Base-by-base conservation (phyloP, 148 eudicot genomes). In the Oxyria digyna region DNA sequence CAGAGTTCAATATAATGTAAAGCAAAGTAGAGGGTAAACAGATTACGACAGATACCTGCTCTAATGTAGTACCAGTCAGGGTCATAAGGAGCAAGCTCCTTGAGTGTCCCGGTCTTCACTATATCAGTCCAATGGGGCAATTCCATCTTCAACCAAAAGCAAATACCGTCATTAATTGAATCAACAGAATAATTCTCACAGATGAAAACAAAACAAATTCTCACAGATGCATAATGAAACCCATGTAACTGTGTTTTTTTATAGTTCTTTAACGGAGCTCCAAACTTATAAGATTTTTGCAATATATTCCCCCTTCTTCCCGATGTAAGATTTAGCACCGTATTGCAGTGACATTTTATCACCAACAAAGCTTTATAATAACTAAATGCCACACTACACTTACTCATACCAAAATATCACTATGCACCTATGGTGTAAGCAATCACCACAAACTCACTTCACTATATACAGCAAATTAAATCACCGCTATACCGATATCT, bases 121-220 rank as follows among this genome's bases (percentile, higher is more conserved):
- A 85, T 85, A 35, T 85, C 89, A 11, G 87, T 83, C 89, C 89
- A 85, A 23, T 74, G 78, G 7, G 89, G 89, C 37, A 85, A 84
- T 80, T 85, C 89, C 74, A 88, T 82, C 94, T 88, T 15, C 9
- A 63, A 17, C 62, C 29, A 54, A 5, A 54, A 54, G 11, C 32
- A 24, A 24, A 54, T 8, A 49, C 55, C 26, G 7, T 49, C 11
- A 49, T 4, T 20, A 8, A n/a, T 49, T 20, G 24, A 12, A 41
- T 0, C 8, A 41, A 13, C 11, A 12, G 13, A 13, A 41, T 41
- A 12, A 8, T 8, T 41, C 11, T 41, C 43, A 41, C 11, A 8
- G 11, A 41, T 13, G 11, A 41, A 41, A 41, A 41, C 10, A 41
- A 2, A 33, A 5, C 2, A 5, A 2, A 33, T 33, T 5, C 2